These are phyloP conservation scores for Aurantiochytrium sp. DNA, from an alignment of 108 stramenopile genomes.

Conservation along the genomic window DNA sequence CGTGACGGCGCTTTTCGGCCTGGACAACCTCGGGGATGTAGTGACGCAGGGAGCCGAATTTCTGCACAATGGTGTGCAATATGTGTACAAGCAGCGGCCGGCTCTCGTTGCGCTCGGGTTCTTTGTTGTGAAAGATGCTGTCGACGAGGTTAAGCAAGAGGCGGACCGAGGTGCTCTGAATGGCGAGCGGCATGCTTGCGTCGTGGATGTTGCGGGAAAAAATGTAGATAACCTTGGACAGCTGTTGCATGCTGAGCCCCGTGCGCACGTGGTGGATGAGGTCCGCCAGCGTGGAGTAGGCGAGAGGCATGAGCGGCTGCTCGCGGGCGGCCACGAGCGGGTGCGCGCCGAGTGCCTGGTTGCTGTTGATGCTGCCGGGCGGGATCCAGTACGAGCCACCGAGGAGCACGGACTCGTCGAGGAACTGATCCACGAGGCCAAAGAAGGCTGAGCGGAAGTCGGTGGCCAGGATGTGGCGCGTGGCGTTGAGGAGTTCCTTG, in stretches of 20 bases:
- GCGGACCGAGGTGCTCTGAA: constrained; percentile 78
- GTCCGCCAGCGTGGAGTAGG: constrained; percentile 82
- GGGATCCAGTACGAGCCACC: constrained; percentile 46
- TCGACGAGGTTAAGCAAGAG: constrained; percentile 81
- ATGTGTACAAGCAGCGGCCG: constrained; percentile 76
- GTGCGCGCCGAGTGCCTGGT: neutral
- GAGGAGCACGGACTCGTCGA: constrained; percentile 75
- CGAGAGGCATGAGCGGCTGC: constrained; percentile 57
- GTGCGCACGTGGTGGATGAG: constrained; percentile 75
- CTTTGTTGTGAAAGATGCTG: constrained; percentile 70
- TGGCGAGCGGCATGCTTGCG: constrained; percentile 67
- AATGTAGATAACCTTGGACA: constrained; percentile 72
- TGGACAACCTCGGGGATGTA: constrained; percentile 40
- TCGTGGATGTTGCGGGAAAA: constrained; percentile 81
- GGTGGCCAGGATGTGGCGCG: constrained; percentile 81
- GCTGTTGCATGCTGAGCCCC: constrained; percentile 69
- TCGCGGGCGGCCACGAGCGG: neutral
- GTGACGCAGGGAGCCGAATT: constrained; percentile 68
- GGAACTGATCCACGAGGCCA: constrained; percentile 73
- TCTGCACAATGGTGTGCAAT: constrained; percentile 69
- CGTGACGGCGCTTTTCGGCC: neutral
- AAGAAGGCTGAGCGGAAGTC: constrained; percentile 82
- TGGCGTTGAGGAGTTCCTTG: constrained; percentile 79
- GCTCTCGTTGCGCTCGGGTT: constrained; percentile 25
- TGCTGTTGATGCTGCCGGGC: neutral